Conservation (phyloP, 2,329 filamentous ascomycete genomes). For the Colletotrichum scovillei region DNA sequence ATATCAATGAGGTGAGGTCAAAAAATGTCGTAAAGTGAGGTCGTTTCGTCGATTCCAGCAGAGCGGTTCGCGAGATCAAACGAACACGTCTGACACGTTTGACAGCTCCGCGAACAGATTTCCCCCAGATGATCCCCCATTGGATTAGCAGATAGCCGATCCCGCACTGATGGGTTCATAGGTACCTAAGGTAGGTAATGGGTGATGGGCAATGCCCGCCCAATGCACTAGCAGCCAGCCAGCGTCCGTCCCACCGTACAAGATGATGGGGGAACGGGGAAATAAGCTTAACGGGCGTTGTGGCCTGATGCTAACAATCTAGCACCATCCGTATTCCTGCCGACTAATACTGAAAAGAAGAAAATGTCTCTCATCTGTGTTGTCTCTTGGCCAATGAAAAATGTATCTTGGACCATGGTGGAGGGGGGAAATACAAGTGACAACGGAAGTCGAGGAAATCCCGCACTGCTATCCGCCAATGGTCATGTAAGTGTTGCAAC, state of each 20-base stretch:
- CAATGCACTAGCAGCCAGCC: not conserved
- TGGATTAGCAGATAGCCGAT: not conserved
- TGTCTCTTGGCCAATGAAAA: constrained; percentile 23
- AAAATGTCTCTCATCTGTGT: not conserved
- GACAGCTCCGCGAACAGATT: not conserved
- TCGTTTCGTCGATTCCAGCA: constrained; percentile 5
- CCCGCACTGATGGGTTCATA: not conserved
- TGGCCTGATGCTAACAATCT: constrained; percentile 15
- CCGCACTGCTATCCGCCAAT: constrained; percentile 1
- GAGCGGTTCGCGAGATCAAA: constrained; percentile 24
- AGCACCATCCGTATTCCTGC: not conserved
- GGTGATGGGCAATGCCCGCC: too few relatives aligned
- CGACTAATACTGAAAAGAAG: not conserved
- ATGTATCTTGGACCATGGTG: not conserved
- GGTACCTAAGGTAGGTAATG: too few relatives aligned
- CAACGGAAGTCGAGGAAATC: not conserved
- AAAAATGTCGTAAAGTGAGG: not conserved
- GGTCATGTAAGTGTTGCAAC: not conserved
- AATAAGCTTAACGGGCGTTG: constrained; percentile 32
- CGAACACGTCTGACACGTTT: constrained; percentile 26
- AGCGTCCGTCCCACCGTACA: constrained; percentile 22
- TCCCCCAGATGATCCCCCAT: not conserved
- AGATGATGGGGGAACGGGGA: not conserved
- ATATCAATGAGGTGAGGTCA: not conserved
- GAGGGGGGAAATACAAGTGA: not conserved